These are phyloP conservation scores for Acacia melanoxylon DNA, from an alignment of 306 rosid genomes.

Conservation along the genomic window DNA sequence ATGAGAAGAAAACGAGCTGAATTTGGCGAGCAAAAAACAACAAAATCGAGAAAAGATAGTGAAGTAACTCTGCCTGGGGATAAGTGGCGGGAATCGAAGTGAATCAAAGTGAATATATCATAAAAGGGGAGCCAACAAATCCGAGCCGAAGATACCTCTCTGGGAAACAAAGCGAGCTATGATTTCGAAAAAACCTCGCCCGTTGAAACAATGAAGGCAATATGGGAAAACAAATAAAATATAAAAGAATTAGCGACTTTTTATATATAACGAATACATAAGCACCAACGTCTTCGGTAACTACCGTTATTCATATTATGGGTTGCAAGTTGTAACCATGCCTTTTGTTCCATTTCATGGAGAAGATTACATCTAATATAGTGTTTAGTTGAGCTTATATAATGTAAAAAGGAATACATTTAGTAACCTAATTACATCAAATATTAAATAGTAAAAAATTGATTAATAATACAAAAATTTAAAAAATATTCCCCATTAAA, in stretches of 20 bases:
- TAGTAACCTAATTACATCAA: too few relatives aligned
- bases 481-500: too few relatives aligned
- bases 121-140: conserved; percentile 39
- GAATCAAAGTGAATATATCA: conserved; percentile 71
- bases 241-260: not conserved
- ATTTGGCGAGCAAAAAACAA: conserved; percentile 2
- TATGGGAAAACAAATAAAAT: conserved; percentile 13
- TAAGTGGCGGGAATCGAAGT: conserved; percentile 81
- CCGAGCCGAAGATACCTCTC: conserved; percentile 33
- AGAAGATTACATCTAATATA: too few relatives aligned
- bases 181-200: conserved; percentile 97
- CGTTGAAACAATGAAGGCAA: conserved; percentile 79
- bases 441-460: too few relatives aligned
- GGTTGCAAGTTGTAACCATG: conserved; percentile 18
- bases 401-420: too few relatives aligned
- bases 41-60: conserved; percentile 4
- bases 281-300: conserved; percentile 88
- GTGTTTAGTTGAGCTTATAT: too few relatives aligned
- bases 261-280: conserved; percentile 56
- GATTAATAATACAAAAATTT: too few relatives aligned
- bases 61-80: conserved; percentile 57
- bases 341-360: too few relatives aligned
- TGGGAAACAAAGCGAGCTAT: conserved; percentile 40
- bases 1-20: conserved; percentile 20
- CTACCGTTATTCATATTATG: conserved; percentile 48